phyloP scores from a whole-genome alignment of 441 rosid species.

The Theobroma grandiflorum region DNA sequence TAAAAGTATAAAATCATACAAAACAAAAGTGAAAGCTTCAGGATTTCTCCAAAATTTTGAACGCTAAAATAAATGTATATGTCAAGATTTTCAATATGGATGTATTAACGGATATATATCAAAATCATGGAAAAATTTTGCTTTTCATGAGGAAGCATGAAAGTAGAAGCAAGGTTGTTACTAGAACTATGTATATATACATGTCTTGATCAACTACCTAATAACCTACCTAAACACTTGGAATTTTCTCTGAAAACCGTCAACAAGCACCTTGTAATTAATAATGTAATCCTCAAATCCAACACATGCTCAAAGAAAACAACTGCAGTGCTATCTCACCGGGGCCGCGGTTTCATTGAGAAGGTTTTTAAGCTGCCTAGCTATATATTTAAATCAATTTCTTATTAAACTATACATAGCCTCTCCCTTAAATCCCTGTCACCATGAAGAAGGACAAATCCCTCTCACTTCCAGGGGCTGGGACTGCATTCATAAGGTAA shows the following conservation, averaged over 20 bases:
- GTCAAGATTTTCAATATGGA: too few relatives aligned
- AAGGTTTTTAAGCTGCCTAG: neutral
- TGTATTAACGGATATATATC: too few relatives aligned
- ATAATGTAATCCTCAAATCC: neutral
- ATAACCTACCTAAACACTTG: conserved; percentile 3
- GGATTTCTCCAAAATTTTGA: too few relatives aligned
- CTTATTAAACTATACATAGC: neutral
- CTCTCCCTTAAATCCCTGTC: neutral
- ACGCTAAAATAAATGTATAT: too few relatives aligned
- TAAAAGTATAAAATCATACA: too few relatives aligned
- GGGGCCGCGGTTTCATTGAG: neutral
- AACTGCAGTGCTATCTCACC: neutral
- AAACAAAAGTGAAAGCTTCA: too few relatives aligned
- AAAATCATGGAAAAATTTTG: too few relatives aligned
- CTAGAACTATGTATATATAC: neutral
- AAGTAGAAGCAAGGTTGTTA: neutral
- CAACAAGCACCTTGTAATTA: neutral
- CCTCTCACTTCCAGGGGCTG: neutral
- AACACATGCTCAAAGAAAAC: neutral
- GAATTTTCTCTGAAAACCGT: neutral
- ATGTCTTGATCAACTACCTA: conserved; percentile 15
- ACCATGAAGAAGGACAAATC: neutral
- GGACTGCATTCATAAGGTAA: neutral
- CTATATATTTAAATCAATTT: neutral
- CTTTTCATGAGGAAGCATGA: neutral